Percentiles rank a stretch among this genome's conserved stretches.
Conservation (phyloP, 768 basidiomycete species). For the Aureoboletus auriporus region DNA sequence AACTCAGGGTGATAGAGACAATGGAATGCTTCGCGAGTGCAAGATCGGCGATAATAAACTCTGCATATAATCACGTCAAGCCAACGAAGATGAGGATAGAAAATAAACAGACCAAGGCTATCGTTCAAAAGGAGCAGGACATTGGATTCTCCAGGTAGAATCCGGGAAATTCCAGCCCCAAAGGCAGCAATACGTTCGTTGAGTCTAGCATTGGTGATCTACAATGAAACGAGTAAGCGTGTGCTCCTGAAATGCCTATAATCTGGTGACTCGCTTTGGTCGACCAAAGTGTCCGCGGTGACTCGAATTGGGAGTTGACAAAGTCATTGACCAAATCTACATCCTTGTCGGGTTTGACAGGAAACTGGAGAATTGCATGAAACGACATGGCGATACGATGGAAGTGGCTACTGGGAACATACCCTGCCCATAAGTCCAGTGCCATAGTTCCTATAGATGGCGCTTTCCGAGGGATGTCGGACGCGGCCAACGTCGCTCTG, state of each 20-base stretch:
- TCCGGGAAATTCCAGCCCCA: slow-evolving; percentile 64
- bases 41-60: slow-evolving; percentile 76
- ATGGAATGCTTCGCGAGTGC: slow-evolving; percentile 71
- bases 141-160: slow-evolving; percentile 55
- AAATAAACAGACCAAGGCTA: slow-evolving; percentile 52
- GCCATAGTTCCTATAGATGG: slow-evolving; percentile 87
- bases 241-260: not conserved
- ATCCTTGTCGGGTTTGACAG: slow-evolving; percentile 68
- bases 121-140: slow-evolving; percentile 80
- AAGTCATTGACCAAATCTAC: slow-evolving; percentile 63
- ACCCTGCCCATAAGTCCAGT: slow-evolving; percentile 81
- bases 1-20: slow-evolving; percentile 61
- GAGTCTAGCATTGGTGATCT: slow-evolving; percentile 75
- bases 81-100: not conserved
- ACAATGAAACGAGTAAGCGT: not conserved
- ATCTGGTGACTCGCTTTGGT: slow-evolving; percentile 49
- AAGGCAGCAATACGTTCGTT: slow-evolving; percentile 68
- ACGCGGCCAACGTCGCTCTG: slow-evolving; percentile 89
- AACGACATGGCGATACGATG: not conserved
- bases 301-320: slow-evolving; percentile 61
- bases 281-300: slow-evolving; percentile 73
- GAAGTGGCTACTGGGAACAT: slow-evolving; percentile 33
- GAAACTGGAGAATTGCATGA: slow-evolving; percentile 49
- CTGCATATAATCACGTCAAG: slow-evolving; percentile 32
- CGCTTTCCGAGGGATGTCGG: slow-evolving; percentile 76